Percentiles rank a stretch among this genome's conserved stretches.
Evolutionary conservation across 352 stramenopile genomes (phyloP).

Genomic region (Aphanomyces cochlioides): DNA sequence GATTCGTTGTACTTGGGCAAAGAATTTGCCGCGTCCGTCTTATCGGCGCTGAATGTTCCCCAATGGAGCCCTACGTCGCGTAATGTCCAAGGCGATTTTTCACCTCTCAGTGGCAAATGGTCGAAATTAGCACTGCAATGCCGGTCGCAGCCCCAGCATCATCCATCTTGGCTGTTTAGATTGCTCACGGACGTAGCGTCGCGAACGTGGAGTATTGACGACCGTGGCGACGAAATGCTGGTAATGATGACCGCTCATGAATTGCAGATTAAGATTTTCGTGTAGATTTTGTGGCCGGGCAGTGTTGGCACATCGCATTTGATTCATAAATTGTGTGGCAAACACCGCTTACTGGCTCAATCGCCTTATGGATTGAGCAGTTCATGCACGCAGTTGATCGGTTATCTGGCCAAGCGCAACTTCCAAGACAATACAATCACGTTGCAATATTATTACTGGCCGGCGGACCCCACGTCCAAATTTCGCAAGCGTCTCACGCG

Average conservation of each 20-base stretch:
- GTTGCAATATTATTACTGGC: slow-evolving; percentile 31
- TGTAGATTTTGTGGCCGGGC: slow-evolving; percentile 30
- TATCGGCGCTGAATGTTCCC: slow-evolving; percentile 68
- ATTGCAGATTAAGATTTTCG: neutral
- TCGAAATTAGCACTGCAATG: slow-evolving; percentile 22
- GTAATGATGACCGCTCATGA: neutral
- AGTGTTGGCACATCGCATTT: slow-evolving; percentile 30
- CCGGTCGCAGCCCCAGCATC: slow-evolving; percentile 24
- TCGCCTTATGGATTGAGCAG: slow-evolving; percentile 26
- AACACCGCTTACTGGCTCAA: slow-evolving; percentile 15
- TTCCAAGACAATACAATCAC: slow-evolving; percentile 29
- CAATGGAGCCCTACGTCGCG: slow-evolving; percentile 27
- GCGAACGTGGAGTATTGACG: slow-evolving; percentile 29
- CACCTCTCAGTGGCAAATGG: slow-evolving; percentile 26
- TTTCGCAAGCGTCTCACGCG: slow-evolving; percentile 27
- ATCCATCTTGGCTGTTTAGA: slow-evolving; percentile 27
- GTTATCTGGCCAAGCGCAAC: slow-evolving; percentile 27
- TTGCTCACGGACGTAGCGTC: slow-evolving; percentile 29
- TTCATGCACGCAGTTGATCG: slow-evolving; percentile 27
- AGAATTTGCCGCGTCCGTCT: slow-evolving; percentile 35
- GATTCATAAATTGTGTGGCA: slow-evolving; percentile 29
- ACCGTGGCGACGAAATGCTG: slow-evolving; percentile 31
- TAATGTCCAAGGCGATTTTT: slow-evolving; percentile 25
- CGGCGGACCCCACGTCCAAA: slow-evolving; percentile 20
- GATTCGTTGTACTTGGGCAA: slow-evolving; percentile 27